Conservation (phyloP, 352 stramenopile species). For the Globisporangium abappressorium region DNA sequence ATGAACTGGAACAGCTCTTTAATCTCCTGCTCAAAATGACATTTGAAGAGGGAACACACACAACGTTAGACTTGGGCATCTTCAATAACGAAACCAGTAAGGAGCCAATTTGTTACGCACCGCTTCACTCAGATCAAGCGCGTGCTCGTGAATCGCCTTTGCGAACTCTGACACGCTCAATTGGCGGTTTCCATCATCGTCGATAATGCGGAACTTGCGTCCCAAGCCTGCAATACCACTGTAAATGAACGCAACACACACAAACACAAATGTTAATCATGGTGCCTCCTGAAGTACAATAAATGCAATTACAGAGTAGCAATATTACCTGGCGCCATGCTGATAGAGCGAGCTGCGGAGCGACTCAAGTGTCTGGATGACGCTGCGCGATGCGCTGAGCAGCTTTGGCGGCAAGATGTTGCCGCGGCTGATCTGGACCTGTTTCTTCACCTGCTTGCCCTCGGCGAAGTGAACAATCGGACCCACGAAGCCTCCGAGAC, state of each 20-base stretch:
- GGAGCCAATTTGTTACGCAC: constrained; percentile 14
- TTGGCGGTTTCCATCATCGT: constrained; percentile 82
- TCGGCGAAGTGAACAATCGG: constrained; percentile 12
- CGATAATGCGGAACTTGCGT: constrained; percentile 88
- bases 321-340: constrained; percentile 54
- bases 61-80: not conserved
- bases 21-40: constrained; percentile 32
- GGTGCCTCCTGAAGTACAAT: not conserved
- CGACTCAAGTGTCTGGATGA: constrained; percentile 57
- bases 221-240: constrained; percentile 71
- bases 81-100: not conserved
- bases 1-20: constrained; percentile 83
- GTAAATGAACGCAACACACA: not conserved
- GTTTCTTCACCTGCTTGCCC: constrained; percentile 45
- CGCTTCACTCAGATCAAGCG: constrained; percentile 44
- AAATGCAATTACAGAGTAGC: constrained; percentile 1
- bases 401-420: constrained; percentile 69
- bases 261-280: not conserved
- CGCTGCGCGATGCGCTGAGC: constrained; percentile 49
- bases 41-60: not conserved
- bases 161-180: constrained; percentile 72
- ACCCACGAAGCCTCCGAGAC: constrained; percentile 37
- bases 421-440: constrained; percentile 56
- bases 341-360: constrained; percentile 74
- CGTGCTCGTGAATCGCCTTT: constrained; percentile 73